phyloP scores from a whole-genome alignment of 2,329 filamentous ascomycete genomes.

The Rachicladosporium sp. region DNA sequence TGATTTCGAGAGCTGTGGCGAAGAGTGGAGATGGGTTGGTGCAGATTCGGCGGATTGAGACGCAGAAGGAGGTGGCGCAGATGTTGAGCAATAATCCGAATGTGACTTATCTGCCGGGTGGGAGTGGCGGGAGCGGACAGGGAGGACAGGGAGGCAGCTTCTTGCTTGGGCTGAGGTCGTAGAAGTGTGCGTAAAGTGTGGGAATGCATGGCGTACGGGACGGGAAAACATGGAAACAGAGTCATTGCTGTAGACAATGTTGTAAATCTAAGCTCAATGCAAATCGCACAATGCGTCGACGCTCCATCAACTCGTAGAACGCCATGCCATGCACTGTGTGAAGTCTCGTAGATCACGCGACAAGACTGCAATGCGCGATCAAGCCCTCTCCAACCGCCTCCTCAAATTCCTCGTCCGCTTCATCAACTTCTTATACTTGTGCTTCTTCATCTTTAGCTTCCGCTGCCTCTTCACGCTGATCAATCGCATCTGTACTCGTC shows the following conservation, averaged over 20 bases:
- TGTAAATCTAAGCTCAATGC: no score
- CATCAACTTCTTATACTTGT: constrained; percentile 99
- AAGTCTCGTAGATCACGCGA: no score
- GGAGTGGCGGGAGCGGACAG: constrained; percentile 39
- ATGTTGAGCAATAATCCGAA: constrained; percentile 85
- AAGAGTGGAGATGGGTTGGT: constrained; percentile 90
- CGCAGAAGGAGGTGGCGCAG: constrained; percentile 86
- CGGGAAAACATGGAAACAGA: no score
- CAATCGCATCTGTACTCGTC: constrained; percentile 49
- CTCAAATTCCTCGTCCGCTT: constrained; percentile 78
- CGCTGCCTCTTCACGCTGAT: constrained; percentile 87
- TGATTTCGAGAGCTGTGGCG: constrained; percentile 83
- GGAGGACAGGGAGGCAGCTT: constrained; percentile 43
- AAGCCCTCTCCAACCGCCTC: constrained; percentile 53
- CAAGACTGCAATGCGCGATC: no score
- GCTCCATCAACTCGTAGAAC: no score
- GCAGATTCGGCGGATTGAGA: constrained; percentile 94
- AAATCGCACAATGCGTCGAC: no score
- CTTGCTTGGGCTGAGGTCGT: constrained; percentile 52
- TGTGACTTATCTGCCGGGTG: constrained; percentile 82
- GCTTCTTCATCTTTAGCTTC: constrained; percentile 99
- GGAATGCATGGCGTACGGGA: background rate
- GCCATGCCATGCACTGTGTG: no score
- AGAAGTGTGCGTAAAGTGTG: constrained; percentile 5
- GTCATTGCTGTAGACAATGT: no score